These are phyloP conservation scores for Agastache rugosa DNA, from an alignment of 257 asterid genomes.

Conservation along the genomic window DNA sequence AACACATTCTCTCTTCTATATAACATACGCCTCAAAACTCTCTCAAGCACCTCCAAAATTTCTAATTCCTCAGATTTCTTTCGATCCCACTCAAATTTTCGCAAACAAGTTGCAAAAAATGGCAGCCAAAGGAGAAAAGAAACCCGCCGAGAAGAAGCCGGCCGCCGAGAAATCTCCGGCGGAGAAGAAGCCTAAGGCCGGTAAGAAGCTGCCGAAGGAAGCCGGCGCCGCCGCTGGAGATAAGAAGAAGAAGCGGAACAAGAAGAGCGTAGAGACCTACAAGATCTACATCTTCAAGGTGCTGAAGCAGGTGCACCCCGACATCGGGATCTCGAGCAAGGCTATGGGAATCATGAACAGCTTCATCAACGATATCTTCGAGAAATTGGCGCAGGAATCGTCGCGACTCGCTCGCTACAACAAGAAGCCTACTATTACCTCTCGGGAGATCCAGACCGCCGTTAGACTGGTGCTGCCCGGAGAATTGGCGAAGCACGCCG, in stretches of 20 bases:
- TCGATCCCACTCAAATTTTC: not conserved
- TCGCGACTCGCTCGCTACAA: constrained; percentile 66
- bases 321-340: constrained; percentile 78
- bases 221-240: constrained; percentile 30
- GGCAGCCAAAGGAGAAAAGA: constrained; percentile 30
- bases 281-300: constrained; percentile 38
- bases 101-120: not conserved
- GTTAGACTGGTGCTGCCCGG: constrained; percentile 69
- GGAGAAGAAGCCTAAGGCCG: constrained; percentile 37
- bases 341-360: constrained; percentile 90
- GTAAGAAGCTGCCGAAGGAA: constrained; percentile 33
- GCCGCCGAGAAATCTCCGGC: constrained; percentile 35
- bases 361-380: constrained; percentile 75
- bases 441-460: constrained; percentile 76
- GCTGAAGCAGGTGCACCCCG: constrained; percentile 78
- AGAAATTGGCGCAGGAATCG: constrained; percentile 75
- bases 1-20: not conserved
- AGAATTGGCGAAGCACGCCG: constrained; percentile 73
- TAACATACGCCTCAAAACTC: not conserved
- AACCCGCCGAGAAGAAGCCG: constrained; percentile 30
- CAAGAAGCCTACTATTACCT: constrained; percentile 79
- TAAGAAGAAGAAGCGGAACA: constrained; percentile 29
- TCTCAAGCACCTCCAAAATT: not conserved
- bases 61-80: not conserved
- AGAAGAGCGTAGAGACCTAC: constrained; percentile 31